Evolutionary conservation across 805 yeast genomes (phyloP).

Genomic region (Pichia kluyveri): DNA sequence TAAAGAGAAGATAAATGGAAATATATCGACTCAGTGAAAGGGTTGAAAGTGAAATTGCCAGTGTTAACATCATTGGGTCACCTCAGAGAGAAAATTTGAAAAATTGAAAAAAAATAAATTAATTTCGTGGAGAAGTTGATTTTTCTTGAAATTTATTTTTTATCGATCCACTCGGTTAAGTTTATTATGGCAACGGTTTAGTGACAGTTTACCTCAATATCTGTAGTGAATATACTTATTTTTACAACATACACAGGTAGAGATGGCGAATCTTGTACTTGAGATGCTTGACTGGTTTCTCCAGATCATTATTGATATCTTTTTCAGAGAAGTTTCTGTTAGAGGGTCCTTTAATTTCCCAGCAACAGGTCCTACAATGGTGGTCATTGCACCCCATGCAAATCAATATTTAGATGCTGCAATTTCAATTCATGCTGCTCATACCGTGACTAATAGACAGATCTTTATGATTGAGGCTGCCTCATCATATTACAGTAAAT

Average conservation of each 20-base stretch:
- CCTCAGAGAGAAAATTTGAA: too few species aligned
- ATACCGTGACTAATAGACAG: conserved; percentile 54
- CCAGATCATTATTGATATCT: conserved; percentile 33
- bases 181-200: neutral
- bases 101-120: too few species aligned
- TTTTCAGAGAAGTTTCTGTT: conserved; percentile 82
- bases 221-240: too few species aligned
- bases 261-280: conserved; percentile 7
- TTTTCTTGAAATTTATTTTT: too few species aligned
- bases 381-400: conserved; percentile 98
- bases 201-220: too few species aligned
- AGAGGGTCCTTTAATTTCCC: conserved; percentile 75
- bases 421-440: conserved; percentile 65
- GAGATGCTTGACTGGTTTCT: conserved; percentile 25
- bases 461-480: conserved; percentile 83
- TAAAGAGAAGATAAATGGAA: too few species aligned
- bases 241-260: too few species aligned
- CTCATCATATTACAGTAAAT: conserved; percentile 52
- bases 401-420: conserved; percentile 70
- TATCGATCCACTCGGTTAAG: too few species aligned
- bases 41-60: too few species aligned
- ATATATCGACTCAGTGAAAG: too few species aligned
- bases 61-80: too few species aligned
- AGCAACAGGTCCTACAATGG: conserved; percentile 71
- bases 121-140: too few species aligned